A percentile compares a stretch with the other conserved stretches of the same genome.
phyloP scores from a whole-genome alignment of 345 rosid genomes.

The Arabidopsis suecica region DNA sequence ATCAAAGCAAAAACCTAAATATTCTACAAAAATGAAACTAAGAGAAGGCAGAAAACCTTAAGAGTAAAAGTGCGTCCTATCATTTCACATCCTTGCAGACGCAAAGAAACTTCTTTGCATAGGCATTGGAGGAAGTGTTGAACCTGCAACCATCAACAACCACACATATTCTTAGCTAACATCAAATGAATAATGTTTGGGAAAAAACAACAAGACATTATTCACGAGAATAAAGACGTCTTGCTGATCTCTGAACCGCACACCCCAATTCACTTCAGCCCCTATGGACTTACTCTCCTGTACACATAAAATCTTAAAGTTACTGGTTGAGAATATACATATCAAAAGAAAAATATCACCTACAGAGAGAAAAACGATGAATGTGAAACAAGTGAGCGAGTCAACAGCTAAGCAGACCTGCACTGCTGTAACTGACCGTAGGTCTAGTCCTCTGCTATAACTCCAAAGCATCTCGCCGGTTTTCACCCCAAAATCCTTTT shows the following conservation, averaged over 20 bases:
- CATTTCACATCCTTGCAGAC: conserved; percentile 83
- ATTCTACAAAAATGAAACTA: conserved; percentile 20
- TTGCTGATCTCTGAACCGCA: conserved; percentile 76
- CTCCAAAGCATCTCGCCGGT: conserved; percentile 99
- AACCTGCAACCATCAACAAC: conserved; percentile 56
- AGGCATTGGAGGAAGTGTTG: conserved; percentile 72
- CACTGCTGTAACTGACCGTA: conserved; percentile 70
- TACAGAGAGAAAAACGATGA: conserved; percentile 2
- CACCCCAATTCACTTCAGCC: conserved; percentile 98
- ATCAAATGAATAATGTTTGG: conserved; percentile 4
- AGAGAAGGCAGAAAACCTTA: conserved; percentile 55
- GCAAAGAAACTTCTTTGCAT: conserved; percentile 89
- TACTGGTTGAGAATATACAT: conserved; percentile 5
- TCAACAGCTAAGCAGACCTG: conserved; percentile 58
- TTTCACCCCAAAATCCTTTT: conserved; percentile 82
- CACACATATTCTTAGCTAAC: conserved; percentile 22
- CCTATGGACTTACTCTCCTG: conserved; percentile 95
- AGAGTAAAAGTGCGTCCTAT: conserved; percentile 88
- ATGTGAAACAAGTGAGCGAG: conserved; percentile 21
- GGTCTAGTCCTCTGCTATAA: conserved; percentile 86
- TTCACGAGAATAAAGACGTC: conserved; percentile 63
- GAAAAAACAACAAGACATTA: conserved; percentile 18
- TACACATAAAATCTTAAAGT: conserved; percentile 41
- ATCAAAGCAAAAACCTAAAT: conserved; percentile 6
- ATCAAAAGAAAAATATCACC: conserved; percentile 12